Evolutionary conservation across 2,329 filamentous ascomycete species (phyloP), one percentile per base, ranked within the genome.

Genomic region (Atkinsonella texensis): DNA sequence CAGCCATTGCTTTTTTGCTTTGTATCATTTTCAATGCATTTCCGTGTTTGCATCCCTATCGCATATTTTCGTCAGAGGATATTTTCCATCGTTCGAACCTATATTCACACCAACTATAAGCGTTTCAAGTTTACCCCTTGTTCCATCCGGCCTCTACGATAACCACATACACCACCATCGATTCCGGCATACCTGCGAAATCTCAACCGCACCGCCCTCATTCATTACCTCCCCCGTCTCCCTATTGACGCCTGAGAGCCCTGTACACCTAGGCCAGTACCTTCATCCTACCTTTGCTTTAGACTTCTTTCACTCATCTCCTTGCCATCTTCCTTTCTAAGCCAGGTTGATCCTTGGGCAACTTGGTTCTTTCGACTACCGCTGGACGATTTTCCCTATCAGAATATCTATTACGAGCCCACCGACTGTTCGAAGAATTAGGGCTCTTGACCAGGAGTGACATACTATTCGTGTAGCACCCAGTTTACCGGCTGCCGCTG

Each of bases 311-410:
- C 53, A 52, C 44, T 55, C 49, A 52, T 51, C 44, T 41, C 44
- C 49, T 52, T 48, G 55, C 55, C 49, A 51, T 42, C 55, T 53
- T 56, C 55, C 52, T 50, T 57, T 53, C 46, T 53, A 47, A 38
- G 58, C 61, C 74, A 74, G 76, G 76, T 79, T 79, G 76, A 79
- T 69, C 75, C 76, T 79, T 66, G 75, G 74, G 71, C 66, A 18
- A 39, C n/a, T 55, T 63, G 60, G 50, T 55, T 43, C 52, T 50
- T 54, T 55, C 44, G 41, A 20, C 20, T 13, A 20, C 40, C 52
- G 52, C 49, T 46, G 49, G 52, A 38, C 52, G 52, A 31, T 15
- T 18, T 42, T 52, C 51, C 46, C 32, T 32, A 13, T 35, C 13
- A 42, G 12, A 11, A 17, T 23, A 28, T 48, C 18, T 28, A 23